These are phyloP conservation scores for Lachancea quebecensis DNA, from an alignment of 805 yeast species.

Conservation along the genomic window DNA sequence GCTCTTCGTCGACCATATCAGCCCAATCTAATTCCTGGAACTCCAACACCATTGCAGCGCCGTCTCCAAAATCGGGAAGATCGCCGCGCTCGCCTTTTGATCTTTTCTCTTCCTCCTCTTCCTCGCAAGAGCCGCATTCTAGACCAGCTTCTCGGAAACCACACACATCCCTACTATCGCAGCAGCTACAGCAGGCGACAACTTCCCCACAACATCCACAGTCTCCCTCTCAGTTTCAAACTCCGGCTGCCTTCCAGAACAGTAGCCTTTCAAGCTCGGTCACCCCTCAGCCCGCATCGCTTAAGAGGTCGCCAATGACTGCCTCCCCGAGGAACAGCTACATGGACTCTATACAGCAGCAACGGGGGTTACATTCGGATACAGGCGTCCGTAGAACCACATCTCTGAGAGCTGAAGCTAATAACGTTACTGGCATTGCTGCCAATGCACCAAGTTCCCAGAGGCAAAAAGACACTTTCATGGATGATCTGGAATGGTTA, in stretches of 20 bases:
- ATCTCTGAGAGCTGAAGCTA: slow-evolving; percentile 5
- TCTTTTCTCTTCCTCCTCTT: slow-evolving; percentile 13
- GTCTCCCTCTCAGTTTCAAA: slow-evolving; percentile 7
- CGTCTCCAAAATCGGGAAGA: slow-evolving; percentile 14
- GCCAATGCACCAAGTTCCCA: slow-evolving; percentile 9
- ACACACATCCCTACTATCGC: slow-evolving; percentile 31
- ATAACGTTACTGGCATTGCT: background rate
- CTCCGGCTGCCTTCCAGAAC: slow-evolving; percentile 1
- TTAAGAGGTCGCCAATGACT: slow-evolving; percentile 7
- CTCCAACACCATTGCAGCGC: slow-evolving; percentile 4
- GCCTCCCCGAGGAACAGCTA: slow-evolving; percentile 25
- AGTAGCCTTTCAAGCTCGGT: slow-evolving; percentile 2
- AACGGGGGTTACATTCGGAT: slow-evolving; percentile 14
- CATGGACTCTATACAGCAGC: slow-evolving; percentile 22
- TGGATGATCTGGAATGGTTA: slow-evolving; percentile 32
- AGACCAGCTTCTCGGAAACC: slow-evolving; percentile 17
- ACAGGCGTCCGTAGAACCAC: slow-evolving; percentile 5
- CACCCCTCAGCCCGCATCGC: slow-evolving; percentile 6
- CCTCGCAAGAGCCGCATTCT: slow-evolving; percentile 14
- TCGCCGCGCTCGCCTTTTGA: slow-evolving; percentile 21
- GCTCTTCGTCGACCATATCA: slow-evolving; percentile 13
- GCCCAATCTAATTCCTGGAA: slow-evolving; percentile 18
- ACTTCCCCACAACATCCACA: slow-evolving; percentile 5
- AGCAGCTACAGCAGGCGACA: slow-evolving; percentile 27
- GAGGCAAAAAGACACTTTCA: slow-evolving; percentile 8